These are phyloP conservation scores for Mortierella sp. DNA, from an alignment of 371 early-diverging fungal species.

Conservation along the genomic window DNA sequence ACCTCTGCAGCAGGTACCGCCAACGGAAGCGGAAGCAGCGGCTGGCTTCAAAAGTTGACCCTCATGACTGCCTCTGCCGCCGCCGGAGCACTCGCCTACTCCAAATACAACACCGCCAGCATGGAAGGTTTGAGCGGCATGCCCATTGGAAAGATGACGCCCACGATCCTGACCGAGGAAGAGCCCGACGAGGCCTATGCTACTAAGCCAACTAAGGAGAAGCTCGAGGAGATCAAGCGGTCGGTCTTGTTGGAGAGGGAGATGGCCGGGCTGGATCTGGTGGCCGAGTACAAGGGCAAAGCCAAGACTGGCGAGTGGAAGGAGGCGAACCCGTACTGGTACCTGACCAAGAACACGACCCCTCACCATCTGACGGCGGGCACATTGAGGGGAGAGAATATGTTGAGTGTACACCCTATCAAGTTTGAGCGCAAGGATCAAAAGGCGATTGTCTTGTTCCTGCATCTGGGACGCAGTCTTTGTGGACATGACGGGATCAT, in stretches of 20 bases:
- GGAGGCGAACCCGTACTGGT: constrained; percentile 49
- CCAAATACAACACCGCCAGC: constrained; percentile 33
- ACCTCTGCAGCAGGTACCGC: not conserved
- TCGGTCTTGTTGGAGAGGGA: constrained; percentile 36
- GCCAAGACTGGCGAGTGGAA: constrained; percentile 49
- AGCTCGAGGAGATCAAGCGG: constrained; percentile 37
- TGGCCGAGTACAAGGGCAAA: constrained; percentile 40
- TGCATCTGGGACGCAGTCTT: constrained; percentile 59
- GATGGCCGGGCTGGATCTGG: constrained; percentile 35
- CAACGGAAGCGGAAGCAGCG: not conserved
- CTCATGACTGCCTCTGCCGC: constrained; percentile 51
- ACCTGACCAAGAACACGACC: constrained; percentile 41
- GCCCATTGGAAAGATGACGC: constrained; percentile 46
- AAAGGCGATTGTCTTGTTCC: constrained; percentile 51
- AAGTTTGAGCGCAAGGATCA: constrained; percentile 57
- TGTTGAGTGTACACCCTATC: constrained; percentile 48
- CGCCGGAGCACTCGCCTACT: constrained; percentile 45
- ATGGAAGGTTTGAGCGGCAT: constrained; percentile 40
- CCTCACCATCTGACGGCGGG: constrained; percentile 48
- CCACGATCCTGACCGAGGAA: constrained; percentile 34
- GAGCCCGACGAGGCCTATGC: constrained; percentile 32
- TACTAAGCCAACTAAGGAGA: constrained; percentile 15
- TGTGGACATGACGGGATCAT: constrained; percentile 85
- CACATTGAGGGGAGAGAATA: constrained; percentile 52
- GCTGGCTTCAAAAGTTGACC: constrained; percentile 38